A percentile compares a stretch with the other conserved stretches of the same genome.
These are phyloP conservation scores for Dactylis glomerata DNA, from an alignment of 176 grass and related monocot species.

Conservation along the genomic window DNA sequence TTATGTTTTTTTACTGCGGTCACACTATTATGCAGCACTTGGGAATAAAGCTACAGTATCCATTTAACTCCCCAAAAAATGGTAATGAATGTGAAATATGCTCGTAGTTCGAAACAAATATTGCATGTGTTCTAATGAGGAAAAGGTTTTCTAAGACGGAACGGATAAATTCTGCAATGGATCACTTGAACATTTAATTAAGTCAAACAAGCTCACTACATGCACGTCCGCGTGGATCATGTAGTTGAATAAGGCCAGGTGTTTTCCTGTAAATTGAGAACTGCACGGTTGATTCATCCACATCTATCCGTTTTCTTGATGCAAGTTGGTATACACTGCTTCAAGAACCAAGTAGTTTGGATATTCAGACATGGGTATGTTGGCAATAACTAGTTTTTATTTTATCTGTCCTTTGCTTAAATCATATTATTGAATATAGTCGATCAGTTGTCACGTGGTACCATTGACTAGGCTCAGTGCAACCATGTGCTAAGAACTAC, in stretches of 20 bases:
- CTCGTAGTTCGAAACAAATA: not conserved
- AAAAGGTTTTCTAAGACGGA: not conserved
- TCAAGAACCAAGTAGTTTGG: not conserved
- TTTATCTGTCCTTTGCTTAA: constrained; percentile 3
- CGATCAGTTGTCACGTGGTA: not conserved
- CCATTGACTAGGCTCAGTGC: not conserved
- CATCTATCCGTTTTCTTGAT: constrained; percentile 20
- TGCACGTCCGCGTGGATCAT: not conserved
- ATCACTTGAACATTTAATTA: not conserved
- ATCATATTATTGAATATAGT: constrained; percentile 6
- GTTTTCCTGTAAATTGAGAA: constrained; percentile 11
- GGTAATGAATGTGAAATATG: not conserved
- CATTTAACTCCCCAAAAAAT: not conserved
- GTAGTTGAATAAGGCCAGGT: constrained; percentile 1
- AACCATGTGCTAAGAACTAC: not conserved
- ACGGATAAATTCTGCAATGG: not conserved
- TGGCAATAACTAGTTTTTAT: not conserved
- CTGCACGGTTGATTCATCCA: not conserved
- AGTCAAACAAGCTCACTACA: not conserved
- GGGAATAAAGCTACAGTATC: not conserved
- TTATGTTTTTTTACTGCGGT: not conserved
- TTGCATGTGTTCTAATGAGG: not conserved
- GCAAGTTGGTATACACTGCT: not conserved
- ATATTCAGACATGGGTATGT: constrained; percentile 8
- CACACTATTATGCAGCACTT: not conserved